Evolutionary conservation across 2,329 filamentous ascomycete species (phyloP), one percentile per base, ranked within the genome.

Genomic region (Verticillium tricorpus): DNA sequence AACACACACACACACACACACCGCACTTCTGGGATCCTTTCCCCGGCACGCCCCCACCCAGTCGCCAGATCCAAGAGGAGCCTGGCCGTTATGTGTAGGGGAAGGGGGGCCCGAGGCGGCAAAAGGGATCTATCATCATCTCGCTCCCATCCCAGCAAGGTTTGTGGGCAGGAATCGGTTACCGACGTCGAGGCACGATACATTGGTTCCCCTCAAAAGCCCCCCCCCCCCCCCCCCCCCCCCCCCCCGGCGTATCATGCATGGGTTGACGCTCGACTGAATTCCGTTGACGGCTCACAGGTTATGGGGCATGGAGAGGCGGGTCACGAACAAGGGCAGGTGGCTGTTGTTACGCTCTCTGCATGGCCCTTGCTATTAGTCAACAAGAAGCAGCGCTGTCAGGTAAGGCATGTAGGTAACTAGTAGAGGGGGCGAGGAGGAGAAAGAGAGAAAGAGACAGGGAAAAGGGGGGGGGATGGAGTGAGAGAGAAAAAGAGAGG

Each of bases 21-120:
- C 64, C 64, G 64, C 61, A 65, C 62, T 60, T 65, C 64, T 65
- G 57, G 60, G 56, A 57, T 58, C 57, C 40, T 50, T 40, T 50
- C 40, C 40, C 40, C 40, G 40, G 19, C 22, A 55, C 32, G 58
- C 40, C 61, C 61, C 54, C 62, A 59, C 61, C 60, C 58, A 50
- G n/a, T n/a, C 9, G 19, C 40, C 40, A 50, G 40, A 50, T 50
- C 40, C 40, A 50, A 50, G n/a, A 50, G 40, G 5, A 22, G 40
- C 19, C 19, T n/a, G 19, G 40, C 2, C 11, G 62, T 58, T 56
- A 28, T 5, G 28, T 28, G 54, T 39, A 58, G 31, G 35, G 35
- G 54, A 15, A 45, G 58, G 37, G 22, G 8, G 22, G 2, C 40
- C 17, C 11, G 19, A 15, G n/a, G 40, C 19, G 39, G 12, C 25